Evolutionary conservation across 164 flowering plant species (phyloP), one percentile per base, ranked within the genome.

Genomic region (Taxillus chinensis): DNA sequence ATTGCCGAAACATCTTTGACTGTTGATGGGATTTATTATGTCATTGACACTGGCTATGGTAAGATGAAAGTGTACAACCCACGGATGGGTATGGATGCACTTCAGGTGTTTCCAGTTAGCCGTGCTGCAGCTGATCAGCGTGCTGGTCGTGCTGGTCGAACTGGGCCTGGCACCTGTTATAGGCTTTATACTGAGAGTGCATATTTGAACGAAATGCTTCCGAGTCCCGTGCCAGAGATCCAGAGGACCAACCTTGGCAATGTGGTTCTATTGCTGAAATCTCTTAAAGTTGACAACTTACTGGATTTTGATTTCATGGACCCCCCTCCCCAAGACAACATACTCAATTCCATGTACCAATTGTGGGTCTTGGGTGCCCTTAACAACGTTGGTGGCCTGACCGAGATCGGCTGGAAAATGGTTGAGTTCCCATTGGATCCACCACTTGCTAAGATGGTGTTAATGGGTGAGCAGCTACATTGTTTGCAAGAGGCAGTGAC

Each of bases 281-380:
- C 90, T 48, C 82, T 92, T 14, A 85, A 86, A 70, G 76, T 90
- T 43, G 95, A 90, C 3, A 85, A 93, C 63, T 61, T 93, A 66
- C 73, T 90, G 63, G 95, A 88, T 74, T 90, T 92, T 66, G 97
- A 92, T 68, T 92, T 92, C 76, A 92, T 92, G 98, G 98, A 92
- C 62, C 98, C 97, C 10, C 98, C 98, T 4, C 98, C 98, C 4
- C 93, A 85, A 68, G 98, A 88, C 39, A 86, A 88, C 74, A 86
- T 92, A 45, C 85, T 86, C 4, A 92, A 88, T 66, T 88, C 98
- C 39, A 90, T 90, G 97, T 86, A 92, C 67, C 96, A 90, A 77
- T 65, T 92, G 66, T 92, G 96, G 95, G 90, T 85, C 11, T 75
- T 92, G 74, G 92, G 98, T 45, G 98, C 98, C 41, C 78, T 92